Base-by-base conservation (phyloP, 106 monocot species). In the Phalaenopsis aphrodite region DNA sequence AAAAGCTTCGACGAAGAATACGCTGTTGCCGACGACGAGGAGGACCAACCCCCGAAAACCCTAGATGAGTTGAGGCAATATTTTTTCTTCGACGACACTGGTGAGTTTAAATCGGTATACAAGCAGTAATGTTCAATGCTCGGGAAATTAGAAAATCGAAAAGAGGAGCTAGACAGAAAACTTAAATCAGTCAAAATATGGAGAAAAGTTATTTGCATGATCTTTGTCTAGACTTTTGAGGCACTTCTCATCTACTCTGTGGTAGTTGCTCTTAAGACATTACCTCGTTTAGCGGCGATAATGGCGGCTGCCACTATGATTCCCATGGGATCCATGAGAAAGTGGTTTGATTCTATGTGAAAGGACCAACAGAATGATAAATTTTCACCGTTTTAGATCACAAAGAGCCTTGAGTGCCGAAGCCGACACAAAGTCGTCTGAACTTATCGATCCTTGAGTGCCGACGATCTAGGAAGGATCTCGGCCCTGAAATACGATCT, bases 201-300 rank as follows among this genome's bases (percentile, higher is more conserved):
- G 90, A 78, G 87, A 78, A 91, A 80, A 81, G 81, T 95, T 6
- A 87, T 88, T 8, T 85, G 87, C 77, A 77, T 91, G 15, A 91
- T 95, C 18, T 95, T 95, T 47, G 85, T 81, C 18, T 83, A 91
- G 2, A 84, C 90, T 10, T 89, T 91, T 69, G 86, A 86, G 2
- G 56, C 89, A 1, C 81, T 93, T 5, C 83, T 95, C 37, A 91
- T 95, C 39, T 93, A 91, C 78, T 93, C 95, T 3, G 89, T 95
- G 19, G 89, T 93, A 24, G 92, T 93, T 55, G 90, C 95, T 11
- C 86, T 88, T 7, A 48, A 91, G 17, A 86, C 95, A 0, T 89
- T 88, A 0, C 95, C 95, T 5, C n/a, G n/a, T n/a, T n/a, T n/a
- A n/a, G 88, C 92, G n/a, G n/a, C n/a, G n/a, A n/a, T n/a, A 9